phyloP scores from a whole-genome alignment of 148 eudicot species.

The Cornus controversa region DNA sequence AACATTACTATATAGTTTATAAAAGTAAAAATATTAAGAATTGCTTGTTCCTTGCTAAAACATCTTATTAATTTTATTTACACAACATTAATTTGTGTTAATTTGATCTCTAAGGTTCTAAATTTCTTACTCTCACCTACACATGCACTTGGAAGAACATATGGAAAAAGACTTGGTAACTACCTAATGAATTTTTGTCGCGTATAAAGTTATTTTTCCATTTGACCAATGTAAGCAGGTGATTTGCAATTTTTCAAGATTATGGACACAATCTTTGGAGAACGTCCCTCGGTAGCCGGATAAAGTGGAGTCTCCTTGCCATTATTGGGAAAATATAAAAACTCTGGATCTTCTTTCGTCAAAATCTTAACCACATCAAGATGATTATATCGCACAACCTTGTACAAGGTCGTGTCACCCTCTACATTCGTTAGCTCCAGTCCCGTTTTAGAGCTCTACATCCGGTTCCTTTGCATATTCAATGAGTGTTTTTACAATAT shows the following conservation, averaged over 20 bases:
- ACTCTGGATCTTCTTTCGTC: background rate
- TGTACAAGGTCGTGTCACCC: slow-evolving; percentile 6
- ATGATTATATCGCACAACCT: background rate
- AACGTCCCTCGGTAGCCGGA: background rate
- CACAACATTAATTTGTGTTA: too few relatives aligned
- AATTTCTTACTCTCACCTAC: too few relatives aligned
- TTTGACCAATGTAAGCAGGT: background rate
- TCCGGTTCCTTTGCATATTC: background rate
- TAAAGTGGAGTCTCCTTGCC: background rate
- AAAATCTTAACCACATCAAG: background rate
- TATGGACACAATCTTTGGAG: too few relatives aligned
- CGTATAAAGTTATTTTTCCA: slow-evolving; percentile 1
- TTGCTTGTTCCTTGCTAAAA: too few relatives aligned
- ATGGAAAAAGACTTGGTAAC: too few relatives aligned
- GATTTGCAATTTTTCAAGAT: too few relatives aligned
- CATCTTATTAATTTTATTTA: too few relatives aligned
- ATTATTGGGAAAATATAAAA: background rate
- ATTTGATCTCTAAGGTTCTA: too few relatives aligned
- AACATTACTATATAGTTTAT: too few relatives aligned
- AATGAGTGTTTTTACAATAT: background rate
- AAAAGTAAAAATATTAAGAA: too few relatives aligned
- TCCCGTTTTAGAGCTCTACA: background rate
- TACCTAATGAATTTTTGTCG: background rate
- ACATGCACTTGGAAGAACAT: too few relatives aligned
- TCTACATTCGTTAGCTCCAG: background rate